Base-by-base conservation (phyloP, 2,329 filamentous ascomycete genomes). In the Colletotrichum sp. region DNA sequence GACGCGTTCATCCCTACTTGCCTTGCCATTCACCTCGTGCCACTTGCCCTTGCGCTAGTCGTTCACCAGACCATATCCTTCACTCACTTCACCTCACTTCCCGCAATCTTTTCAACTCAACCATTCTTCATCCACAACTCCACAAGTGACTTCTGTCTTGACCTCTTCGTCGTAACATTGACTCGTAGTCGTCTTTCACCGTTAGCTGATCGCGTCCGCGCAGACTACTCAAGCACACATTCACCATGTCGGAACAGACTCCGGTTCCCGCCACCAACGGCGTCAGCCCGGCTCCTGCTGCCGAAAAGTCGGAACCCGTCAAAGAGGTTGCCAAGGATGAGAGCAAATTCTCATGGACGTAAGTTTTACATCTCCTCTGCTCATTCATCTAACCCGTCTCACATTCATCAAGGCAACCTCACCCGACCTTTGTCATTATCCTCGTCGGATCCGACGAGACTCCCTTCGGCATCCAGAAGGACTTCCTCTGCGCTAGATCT, bases 401-500 rank as follows among this genome's bases (percentile, higher is more conserved):
- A 82, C 57, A 30, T 32, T n/a, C 44, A 6, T 16, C 5, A 75
- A 91, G 90, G 2, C 83, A 91, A 63, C 88, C 90, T 2, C 90
- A 92, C 78, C 87, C 90, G 1, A 85, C 87, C 11, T 91, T 92
- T 77, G 89, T 90, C 59, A 88, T 92, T 22, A 82, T 91, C 62
- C 81, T 92, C 2, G 88, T 91, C 32, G 90, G 91, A 1, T 83
- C 85, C 4, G 85, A 90, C 0, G 88, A 90, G 79, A 82, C 82
- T 16, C 90, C 90, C 1, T 92, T 92, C 78, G 90, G 88, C 13
- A 87, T 92, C 15, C 91, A 92, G 76, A 91, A 90, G 76, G 89
- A 92, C 80, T 91, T 92, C 71, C 83, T 92, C 29, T 90, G 89
- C 77, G 84, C 87, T 34, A 88, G 88, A 77, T 91, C 89, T 11